A percentile compares a stretch with the other conserved stretches of the same genome.
These are phyloP conservation scores for Entomortierella beljakovae DNA, from an alignment of 192 early-diverging fungal species.

Conservation along the genomic window DNA sequence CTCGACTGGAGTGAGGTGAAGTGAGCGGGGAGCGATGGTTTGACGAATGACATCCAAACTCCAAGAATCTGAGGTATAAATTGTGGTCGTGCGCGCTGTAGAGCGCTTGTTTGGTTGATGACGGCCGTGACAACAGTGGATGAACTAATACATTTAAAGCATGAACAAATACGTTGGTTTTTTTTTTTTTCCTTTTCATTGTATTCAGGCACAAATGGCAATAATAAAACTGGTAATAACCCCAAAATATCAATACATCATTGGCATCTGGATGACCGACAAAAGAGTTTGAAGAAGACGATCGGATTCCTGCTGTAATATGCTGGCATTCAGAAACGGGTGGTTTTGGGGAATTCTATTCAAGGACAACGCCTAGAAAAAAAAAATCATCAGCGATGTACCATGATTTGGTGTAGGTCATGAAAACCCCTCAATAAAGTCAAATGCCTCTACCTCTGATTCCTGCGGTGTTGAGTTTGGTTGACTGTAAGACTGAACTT, in stretches of 20 bases:
- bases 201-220: no score
- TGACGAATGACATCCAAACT: conserved; percentile 23
- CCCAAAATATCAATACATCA: conserved; percentile 15
- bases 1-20: conserved; percentile 25
- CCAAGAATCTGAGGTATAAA: conserved; percentile 42
- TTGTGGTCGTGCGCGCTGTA: conserved; percentile 45
- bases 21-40: conserved; percentile 24
- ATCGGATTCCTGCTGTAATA: conserved; percentile 35
- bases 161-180: not conserved
- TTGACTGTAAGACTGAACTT: conserved; percentile 40
- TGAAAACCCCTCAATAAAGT: no score
- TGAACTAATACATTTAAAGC: conserved; percentile 16
- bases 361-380: conserved; percentile 10
- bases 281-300: conserved; percentile 34
- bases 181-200: no score
- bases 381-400: not conserved
- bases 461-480: conserved; percentile 23
- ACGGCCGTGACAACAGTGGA: conserved; percentile 45
- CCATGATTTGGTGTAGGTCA: not conserved
- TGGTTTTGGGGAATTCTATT: conserved; percentile 30
- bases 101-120: conserved; percentile 41
- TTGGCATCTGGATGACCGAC: conserved; percentile 25
- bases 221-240: not conserved
- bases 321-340: conserved; percentile 24
- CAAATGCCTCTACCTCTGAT: conserved; percentile 9